These are phyloP conservation scores for Effrenium voratum DNA, from an alignment of 73 alveolate species.

Conservation along the genomic window DNA sequence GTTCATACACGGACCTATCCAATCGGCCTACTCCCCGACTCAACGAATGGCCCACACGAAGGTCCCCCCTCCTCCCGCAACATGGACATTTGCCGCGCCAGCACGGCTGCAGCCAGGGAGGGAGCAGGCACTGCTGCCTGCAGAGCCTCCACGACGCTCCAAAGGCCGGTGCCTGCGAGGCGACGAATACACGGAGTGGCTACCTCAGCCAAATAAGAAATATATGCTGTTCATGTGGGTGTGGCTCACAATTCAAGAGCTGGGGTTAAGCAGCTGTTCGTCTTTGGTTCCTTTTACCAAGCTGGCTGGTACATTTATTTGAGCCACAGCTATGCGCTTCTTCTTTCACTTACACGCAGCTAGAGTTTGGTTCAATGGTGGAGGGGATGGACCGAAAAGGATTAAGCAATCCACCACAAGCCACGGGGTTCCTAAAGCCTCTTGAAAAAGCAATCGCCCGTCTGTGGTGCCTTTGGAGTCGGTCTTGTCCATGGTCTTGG, in stretches of 20 bases:
- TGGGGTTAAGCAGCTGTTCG: too few species aligned
- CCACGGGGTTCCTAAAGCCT: not conserved
- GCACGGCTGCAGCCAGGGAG: conserved; percentile 68
- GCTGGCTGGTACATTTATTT: too few species aligned
- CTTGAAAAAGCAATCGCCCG: not conserved
- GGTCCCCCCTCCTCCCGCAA: conserved; percentile 60
- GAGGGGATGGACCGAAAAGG: not conserved
- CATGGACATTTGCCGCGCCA: conserved; percentile 93
- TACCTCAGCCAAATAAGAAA: too few species aligned
- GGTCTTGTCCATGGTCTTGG: conserved; percentile 88
- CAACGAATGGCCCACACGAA: too few species aligned
- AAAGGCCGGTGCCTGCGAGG: conserved; percentile 44
- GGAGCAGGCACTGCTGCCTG: conserved; percentile 87
- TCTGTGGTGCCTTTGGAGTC: conserved; percentile 75
- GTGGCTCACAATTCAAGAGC: too few species aligned
- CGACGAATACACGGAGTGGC: too few species aligned
- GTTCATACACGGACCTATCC: too few species aligned
- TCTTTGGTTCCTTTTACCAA: too few species aligned
- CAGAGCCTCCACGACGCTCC: conserved; percentile 90
- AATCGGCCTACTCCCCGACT: too few species aligned
- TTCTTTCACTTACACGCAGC: not conserved
- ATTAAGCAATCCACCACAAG: not conserved
- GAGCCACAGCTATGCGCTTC: too few species aligned
- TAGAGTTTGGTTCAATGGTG: not conserved
- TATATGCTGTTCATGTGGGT: too few species aligned